These are phyloP conservation scores for Polyplosphaeria fusca DNA, from an alignment of 495 filamentous ascomycete species.

Conservation along the genomic window DNA sequence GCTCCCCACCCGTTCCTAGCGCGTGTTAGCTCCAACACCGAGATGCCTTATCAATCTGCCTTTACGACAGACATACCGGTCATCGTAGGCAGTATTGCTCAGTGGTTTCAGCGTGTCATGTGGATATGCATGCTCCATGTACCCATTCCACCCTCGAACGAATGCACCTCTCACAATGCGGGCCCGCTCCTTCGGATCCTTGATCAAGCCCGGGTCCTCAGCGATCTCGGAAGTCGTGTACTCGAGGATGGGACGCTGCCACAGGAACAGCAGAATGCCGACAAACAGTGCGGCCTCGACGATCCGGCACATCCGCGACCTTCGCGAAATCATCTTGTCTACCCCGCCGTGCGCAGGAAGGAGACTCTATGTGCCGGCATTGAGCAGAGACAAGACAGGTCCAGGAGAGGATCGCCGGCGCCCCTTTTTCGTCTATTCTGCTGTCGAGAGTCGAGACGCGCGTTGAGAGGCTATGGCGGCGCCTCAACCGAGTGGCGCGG, in stretches of 20 bases:
- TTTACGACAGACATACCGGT: not conserved
- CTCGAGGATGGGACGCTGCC: not conserved
- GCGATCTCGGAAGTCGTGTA: not conserved
- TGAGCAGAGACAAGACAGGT: too few species aligned
- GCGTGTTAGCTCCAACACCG: not conserved
- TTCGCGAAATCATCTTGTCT: too few species aligned
- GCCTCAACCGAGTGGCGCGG: too few species aligned
- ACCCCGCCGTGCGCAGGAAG: too few species aligned
- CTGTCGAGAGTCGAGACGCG: too few species aligned
- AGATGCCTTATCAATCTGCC: not conserved
- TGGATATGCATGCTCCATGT: conserved; percentile 4
- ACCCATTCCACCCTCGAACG: conserved; percentile 3
- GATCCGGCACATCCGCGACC: too few species aligned
- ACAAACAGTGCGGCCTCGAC: too few species aligned
- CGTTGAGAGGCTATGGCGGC: too few species aligned
- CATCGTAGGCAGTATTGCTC: conserved; percentile 2
- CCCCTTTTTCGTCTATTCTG: too few species aligned
- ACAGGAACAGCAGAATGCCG: not conserved
- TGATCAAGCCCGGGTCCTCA: not conserved
- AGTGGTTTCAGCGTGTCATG: conserved; percentile 13
- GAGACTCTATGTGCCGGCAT: too few species aligned
- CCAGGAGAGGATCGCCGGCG: too few species aligned
- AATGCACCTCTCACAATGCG: not conserved
- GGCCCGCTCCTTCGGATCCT: not conserved
- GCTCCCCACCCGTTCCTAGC: conserved; percentile 4